Evolutionary conservation across 1,284 basidiomycete genomes (phyloP), one percentile per base, ranked within the genome.

Genomic region (Tylopilus orsonianus): DNA sequence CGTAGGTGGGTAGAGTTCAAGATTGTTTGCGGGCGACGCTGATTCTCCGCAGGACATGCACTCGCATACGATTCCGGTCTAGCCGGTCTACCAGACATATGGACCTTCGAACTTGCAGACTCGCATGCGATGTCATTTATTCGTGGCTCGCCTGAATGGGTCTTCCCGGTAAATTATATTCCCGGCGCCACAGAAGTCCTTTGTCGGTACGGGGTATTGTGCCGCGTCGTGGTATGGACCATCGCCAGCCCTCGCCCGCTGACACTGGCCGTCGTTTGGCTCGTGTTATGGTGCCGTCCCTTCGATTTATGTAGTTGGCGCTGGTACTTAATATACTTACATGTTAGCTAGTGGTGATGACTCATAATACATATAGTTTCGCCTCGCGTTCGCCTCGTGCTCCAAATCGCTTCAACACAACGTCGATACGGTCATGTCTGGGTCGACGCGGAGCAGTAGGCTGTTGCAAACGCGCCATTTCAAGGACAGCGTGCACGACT

Each of bases 401-500:
- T n/a, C n/a, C n/a, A n/a, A n/a, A n/a, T n/a, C 33, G 19, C 33
- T 16, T 6, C 5, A 5, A 20, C 24, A 48, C 35, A 18, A 27
- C 33, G 5, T 26, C 18, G 33, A 8, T 37, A 53, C 46, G 55
- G 9, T 54, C 0, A 44, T 57, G n/a, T 0, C 34, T 0, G 52
- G 40, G 19, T 41, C 42, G 18, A 44, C 27, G 24, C 46, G 40
- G n/a, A 40, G 24, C 8, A 40, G 24, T 8, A 50, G 56, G 3
- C 8, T 40, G 13, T 22, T 35, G n/a, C 58, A 52, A n/a, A 56
- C 52, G n/a, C 50, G 66, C 5, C 49, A 60, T 5, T 68, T 65
- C 56, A 68, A 67, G 50, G 63, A 65, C 51, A 53, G 60, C 42
- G 65, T 65, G 22, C 63, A 64, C 46, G 64, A 68, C 59, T 64